Percentiles rank a stretch among this genome's conserved stretches.
Evolutionary conservation across 75 land plant species (phyloP).

Genomic region (Adiantum capillusveneris): DNA sequence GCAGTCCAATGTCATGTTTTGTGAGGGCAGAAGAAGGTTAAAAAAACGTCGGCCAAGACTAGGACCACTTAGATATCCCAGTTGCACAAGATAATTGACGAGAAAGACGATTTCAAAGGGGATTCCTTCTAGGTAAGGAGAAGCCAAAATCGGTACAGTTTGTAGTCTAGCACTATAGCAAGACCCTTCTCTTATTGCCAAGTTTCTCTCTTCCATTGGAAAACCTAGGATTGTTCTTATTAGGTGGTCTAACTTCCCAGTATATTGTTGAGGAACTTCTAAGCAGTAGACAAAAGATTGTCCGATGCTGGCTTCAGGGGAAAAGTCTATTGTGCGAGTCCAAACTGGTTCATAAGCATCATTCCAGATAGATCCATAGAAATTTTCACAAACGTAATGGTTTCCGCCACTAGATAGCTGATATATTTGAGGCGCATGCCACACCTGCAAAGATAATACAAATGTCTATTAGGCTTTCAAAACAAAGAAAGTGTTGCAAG

Average conservation of each 20-base stretch:
- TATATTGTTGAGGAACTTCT: slow-evolving; percentile 30
- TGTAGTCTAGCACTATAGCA: slow-evolving; percentile 10
- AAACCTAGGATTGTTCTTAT: too few relatives aligned
- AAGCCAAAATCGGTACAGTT: slow-evolving; percentile 8
- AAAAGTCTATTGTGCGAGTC: slow-evolving; percentile 74
- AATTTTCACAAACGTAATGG: too few relatives aligned
- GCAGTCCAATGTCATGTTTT: slow-evolving; percentile 3
- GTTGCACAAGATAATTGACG: slow-evolving; percentile 57
- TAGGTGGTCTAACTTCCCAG: slow-evolving; percentile 3
- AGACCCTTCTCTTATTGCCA: slow-evolving; percentile 31
- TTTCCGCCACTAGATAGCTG: too few relatives aligned
- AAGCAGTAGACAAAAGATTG: slow-evolving; percentile 66
- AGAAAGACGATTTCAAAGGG: slow-evolving; percentile 52
- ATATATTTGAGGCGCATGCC: too few relatives aligned
- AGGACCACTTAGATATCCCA: slow-evolving; percentile 46
- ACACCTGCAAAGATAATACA: too few relatives aligned
- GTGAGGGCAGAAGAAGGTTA: slow-evolving; percentile 28
- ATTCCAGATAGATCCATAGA: too few relatives aligned
- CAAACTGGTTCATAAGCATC: slow-evolving; percentile 12
- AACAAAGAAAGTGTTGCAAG: too few relatives aligned
- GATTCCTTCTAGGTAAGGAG: neutral
- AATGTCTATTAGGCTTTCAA: neutral
- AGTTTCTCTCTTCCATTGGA: slow-evolving; percentile 33
- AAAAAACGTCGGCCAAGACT: slow-evolving; percentile 42
- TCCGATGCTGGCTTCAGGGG: slow-evolving; percentile 44